These are phyloP conservation scores for Hanseniaspora hatyaiensis DNA, from an alignment of 805 yeast species.

Conservation along the genomic window DNA sequence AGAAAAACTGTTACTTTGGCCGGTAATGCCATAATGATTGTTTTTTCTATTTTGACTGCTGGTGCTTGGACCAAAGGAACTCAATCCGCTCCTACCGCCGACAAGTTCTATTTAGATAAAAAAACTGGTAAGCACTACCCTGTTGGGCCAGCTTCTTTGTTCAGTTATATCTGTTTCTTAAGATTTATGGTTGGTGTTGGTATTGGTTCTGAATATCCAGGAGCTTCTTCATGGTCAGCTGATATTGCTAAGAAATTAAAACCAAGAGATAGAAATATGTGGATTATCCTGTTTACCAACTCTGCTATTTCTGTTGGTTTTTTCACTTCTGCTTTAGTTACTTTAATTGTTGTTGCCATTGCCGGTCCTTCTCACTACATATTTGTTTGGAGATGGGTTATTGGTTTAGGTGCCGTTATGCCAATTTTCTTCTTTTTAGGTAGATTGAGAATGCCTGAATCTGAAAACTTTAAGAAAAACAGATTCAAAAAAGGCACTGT, in stretches of 20 bases:
- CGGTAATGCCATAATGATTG: constrained; percentile 61
- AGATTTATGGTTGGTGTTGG: constrained; percentile 83
- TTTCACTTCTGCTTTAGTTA: constrained; percentile 72
- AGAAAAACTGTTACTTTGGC: constrained; percentile 74
- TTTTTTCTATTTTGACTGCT: constrained; percentile 68
- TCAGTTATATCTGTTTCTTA: constrained; percentile 71
- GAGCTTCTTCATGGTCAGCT: constrained; percentile 76
- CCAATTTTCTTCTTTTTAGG: constrained; percentile 67
- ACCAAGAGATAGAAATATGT: constrained; percentile 76
- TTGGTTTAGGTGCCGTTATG: constrained; percentile 83
- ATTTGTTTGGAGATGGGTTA: constrained; percentile 82
- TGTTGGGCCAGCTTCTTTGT: constrained; percentile 44
- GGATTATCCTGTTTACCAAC: constrained; percentile 81
- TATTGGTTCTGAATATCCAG: constrained; percentile 91
- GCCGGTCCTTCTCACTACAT: constrained; percentile 57
- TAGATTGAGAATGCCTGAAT: constrained; percentile 66
- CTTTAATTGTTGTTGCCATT: constrained; percentile 76
- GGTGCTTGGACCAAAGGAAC: constrained; percentile 73
- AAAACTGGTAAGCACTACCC: constrained; percentile 36
- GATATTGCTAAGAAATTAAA: constrained; percentile 88
- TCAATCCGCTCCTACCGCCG: constrained; percentile 6
- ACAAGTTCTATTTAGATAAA: constrained; percentile 4
- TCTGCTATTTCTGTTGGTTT: constrained; percentile 80
- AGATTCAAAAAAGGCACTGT: constrained; percentile 47
- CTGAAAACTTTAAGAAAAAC: constrained; percentile 56